Evolutionary conservation across 2,329 filamentous ascomycete genomes (phyloP), one percentile per base, ranked within the genome.

Genomic region (Curvularia hawaiiensis): DNA sequence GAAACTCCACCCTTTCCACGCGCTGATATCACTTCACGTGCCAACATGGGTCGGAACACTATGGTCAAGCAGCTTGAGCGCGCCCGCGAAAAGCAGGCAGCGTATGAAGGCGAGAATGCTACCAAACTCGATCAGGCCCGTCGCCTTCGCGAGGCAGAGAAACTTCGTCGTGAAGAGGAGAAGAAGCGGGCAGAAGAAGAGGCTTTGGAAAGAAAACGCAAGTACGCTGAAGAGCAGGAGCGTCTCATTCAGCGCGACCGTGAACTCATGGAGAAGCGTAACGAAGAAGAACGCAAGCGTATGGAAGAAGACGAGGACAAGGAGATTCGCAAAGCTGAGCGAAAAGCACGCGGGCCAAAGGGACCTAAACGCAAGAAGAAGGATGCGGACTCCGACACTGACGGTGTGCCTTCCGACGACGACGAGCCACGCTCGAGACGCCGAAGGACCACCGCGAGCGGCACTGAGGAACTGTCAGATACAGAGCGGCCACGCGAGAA

Each of bases 1-100:
- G 86, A 87, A 54, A 84, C 83, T 59, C 86, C 95, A 4, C 96
- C 95, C 0, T 99, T 97, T 77, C 95, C 94, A 7, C 89, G 91
- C 67, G 85, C 90, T 59, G 92, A 97, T 66, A 86, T 99, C 35
- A 94, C 98, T 75, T 91, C 96, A 78, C 92, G 96, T 72, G 94
- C 95, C 43, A 96, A 91, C 82, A 99, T 99, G 95, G 93, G 92
- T 63, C 88, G 90, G 59, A 97, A 97, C 75, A 99, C 96, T 1
- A 91, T 97, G 79, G 89, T 91, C 63, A 92, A 91, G 69, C 94
- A 99, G 75, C 85, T 99, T 12, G 91, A 96, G 70, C 88, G 92
- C 68, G 90, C 91, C 4, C 86, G 94, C 47, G 88, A 91, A 63
- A 89, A 86, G 65, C 95, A 99, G 75, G 89, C 86, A 61, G 91